Evolutionary conservation across 805 yeast genomes (phyloP), one percentile per base, ranked within the genome.

Genomic region (Cyberlindnera samutprakarnensis): DNA sequence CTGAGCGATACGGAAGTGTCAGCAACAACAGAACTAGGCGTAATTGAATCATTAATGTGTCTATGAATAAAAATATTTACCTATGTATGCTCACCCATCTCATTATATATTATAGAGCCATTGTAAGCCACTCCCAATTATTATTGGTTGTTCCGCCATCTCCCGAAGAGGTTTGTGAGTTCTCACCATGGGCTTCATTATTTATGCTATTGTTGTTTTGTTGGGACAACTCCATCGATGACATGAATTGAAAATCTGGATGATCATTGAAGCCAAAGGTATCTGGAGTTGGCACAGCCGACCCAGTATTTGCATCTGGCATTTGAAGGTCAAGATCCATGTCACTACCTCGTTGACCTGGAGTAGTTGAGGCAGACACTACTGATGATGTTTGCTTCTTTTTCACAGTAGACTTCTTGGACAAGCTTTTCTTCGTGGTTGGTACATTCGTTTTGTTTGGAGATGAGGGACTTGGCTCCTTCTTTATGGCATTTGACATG

Each of bases 81-180:
- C n/a, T n/a, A n/a, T n/a, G n/a, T n/a, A n/a, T n/a, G n/a, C n/a
- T n/a, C n/a, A n/a, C n/a, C n/a, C n/a, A n/a, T n/a, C n/a, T n/a
- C n/a, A n/a, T n/a, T n/a, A n/a, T n/a, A n/a, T 23, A 19, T 39
- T 25, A 49, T n/a, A 50, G 27, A 6, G 52, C 42, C 45, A 50
- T 40, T 1, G 53, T 47, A 7, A 50, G 23, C 55, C 55, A 50
- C 30, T 50, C 55, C 55, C 55, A 50, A 31, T 48, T 50, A 19
- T 47, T 50, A 25, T 43, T 48, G 7, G 46, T 18, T 10, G 35
- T 30, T 5, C 43, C 44, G 5, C 35, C 46, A 15, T n/a, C n/a
- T n/a, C 29, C 36, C 19, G 30, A 26, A 26, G 35, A 30, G 23
- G 35, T 34, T 25, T 31, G 23, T 3, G 23, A 20, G 13, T 9